A percentile compares a stretch with the other conserved stretches of the same genome.
Evolutionary conservation across 1,284 basidiomycete species (phyloP).

Genomic region (Thecaphora thlaspeos): DNA sequence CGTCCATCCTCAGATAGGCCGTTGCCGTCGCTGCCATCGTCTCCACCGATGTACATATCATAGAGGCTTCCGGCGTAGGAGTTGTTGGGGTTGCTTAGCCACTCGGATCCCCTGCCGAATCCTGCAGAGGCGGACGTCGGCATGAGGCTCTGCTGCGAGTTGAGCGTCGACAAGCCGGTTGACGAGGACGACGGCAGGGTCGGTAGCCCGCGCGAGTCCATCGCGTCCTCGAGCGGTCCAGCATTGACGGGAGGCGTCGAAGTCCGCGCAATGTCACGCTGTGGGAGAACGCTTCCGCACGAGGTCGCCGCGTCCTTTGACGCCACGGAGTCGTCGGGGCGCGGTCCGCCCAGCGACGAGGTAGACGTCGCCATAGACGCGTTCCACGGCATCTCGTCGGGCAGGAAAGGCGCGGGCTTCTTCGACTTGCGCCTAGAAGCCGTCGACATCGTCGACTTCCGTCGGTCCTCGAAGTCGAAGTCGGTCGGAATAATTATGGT

Average conservation of each 20-base stretch:
- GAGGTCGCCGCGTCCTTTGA: no score
- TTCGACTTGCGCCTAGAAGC: conserved; percentile 31
- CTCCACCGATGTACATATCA: conserved; percentile 37
- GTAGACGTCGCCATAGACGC: no score
- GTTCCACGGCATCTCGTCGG: background rate
- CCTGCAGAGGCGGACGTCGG: conserved; percentile 3
- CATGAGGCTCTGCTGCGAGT: conserved; percentile 11
- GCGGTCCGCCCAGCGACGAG: no score
- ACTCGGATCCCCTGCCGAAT: conserved; percentile 1
- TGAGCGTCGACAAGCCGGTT: conserved; percentile 6
- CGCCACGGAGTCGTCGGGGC: no score
- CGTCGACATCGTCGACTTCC: conserved; percentile 21
- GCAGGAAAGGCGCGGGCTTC: conserved; percentile 2
- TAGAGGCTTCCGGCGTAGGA: conserved; percentile 46
- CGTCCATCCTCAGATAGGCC: background rate
- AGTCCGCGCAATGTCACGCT: no score
- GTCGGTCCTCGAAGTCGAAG: conserved; percentile 15
- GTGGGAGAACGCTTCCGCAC: no score
- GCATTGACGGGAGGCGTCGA: no score
- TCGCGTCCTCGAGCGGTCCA: no score
- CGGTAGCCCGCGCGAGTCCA: background rate
- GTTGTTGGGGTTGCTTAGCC: conserved; percentile 17
- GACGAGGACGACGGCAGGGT: background rate
- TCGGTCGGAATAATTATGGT: conserved; percentile 49
- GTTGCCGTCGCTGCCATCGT: background rate